Evolutionary conservation across 495 filamentous ascomycete genomes (phyloP).

Genomic region (Trypethelium eluteriae): DNA sequence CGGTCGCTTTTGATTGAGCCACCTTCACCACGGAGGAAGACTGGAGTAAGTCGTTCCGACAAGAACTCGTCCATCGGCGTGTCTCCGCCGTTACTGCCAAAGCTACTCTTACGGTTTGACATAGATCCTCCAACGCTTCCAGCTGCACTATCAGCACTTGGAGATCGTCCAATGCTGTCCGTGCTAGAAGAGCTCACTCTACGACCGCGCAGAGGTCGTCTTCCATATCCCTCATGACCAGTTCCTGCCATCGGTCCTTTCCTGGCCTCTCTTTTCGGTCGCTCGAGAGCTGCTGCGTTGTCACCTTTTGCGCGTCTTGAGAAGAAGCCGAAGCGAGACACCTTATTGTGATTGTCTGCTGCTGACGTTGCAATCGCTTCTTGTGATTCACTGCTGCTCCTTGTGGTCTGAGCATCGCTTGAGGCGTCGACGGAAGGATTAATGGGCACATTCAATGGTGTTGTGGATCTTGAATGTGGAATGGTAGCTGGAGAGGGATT

Average conservation of each 20-base stretch:
- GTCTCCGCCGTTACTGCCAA: conserved; percentile 45
- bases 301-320: conserved; percentile 62
- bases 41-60: conserved; percentile 71
- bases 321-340: conserved; percentile 67
- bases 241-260: conserved; percentile 90
- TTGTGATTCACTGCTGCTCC: conserved; percentile 15
- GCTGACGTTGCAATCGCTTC: conserved; percentile 14
- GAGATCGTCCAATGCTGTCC: conserved; percentile 46
- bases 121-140: conserved; percentile 37
- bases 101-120: conserved; percentile 47
- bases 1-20: conserved; percentile 23
- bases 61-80: conserved; percentile 61
- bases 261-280: conserved; percentile 49
- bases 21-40: conserved; percentile 66
- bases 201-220: conserved; percentile 55
- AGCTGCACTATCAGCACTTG: conserved; percentile 47
- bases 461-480: conserved; percentile 22
- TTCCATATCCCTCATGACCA: conserved; percentile 91
- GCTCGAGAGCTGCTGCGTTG: conserved; percentile 44
- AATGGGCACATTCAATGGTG: conserved; percentile 19
- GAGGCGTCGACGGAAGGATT: conserved; percentile 14
- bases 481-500: conserved; percentile 35
- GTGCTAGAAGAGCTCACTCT: conserved; percentile 48
- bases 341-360: conserved; percentile 35
- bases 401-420: conserved; percentile 14